phyloP scores from a whole-genome alignment of 2,329 filamentous ascomycete genomes.

The Parasarocladium wereldwijsianum region DNA sequence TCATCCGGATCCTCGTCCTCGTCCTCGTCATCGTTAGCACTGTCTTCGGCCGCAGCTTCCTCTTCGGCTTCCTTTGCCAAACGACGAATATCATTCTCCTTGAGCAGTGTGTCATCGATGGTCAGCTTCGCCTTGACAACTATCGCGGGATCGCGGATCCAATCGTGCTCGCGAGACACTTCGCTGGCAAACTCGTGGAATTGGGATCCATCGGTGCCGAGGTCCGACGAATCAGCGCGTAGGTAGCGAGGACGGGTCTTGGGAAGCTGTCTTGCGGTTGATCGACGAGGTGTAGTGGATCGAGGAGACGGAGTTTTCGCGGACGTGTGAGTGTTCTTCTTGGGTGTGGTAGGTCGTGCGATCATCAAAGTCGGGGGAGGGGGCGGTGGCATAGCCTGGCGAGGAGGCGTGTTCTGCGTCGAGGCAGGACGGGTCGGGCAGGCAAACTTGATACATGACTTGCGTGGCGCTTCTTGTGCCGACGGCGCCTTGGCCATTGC shows the following conservation, averaged over 20 bases:
- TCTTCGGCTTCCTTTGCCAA: constrained; percentile 83
- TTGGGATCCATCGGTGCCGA: constrained; percentile 39
- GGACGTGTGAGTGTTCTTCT: constrained; percentile 11
- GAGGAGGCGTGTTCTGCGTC: constrained; percentile 23
- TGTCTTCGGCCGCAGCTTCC: constrained; percentile 63
- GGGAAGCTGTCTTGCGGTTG: constrained; percentile 11
- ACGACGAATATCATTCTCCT: constrained; percentile 78
- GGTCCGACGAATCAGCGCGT: constrained; percentile 32
- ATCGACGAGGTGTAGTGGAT: constrained; percentile 5
- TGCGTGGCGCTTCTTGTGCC: constrained; percentile 28
- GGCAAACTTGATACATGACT: constrained; percentile 60
- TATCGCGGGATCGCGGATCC: constrained; percentile 59
- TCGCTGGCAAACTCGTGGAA: constrained; percentile 93
- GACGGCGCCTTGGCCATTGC: constrained; percentile 18
- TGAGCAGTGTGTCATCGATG: constrained; percentile 75
- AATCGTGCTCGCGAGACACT: constrained; percentile 71
- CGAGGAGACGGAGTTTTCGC: constrained; percentile 12
- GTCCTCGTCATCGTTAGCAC: constrained; percentile 33
- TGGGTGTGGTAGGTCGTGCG: constrained; percentile 7
- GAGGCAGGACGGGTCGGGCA: constrained; percentile 42
- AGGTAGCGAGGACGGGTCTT: constrained; percentile 28
- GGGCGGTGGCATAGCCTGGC: constrained; percentile 7
- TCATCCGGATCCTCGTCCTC: constrained; percentile 29
- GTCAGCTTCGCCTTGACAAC: constrained; percentile 59
- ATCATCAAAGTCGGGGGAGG: constrained; percentile 7